phyloP scores from a whole-genome alignment of 257 asterid species.

The Hygrophila difformis region DNA sequence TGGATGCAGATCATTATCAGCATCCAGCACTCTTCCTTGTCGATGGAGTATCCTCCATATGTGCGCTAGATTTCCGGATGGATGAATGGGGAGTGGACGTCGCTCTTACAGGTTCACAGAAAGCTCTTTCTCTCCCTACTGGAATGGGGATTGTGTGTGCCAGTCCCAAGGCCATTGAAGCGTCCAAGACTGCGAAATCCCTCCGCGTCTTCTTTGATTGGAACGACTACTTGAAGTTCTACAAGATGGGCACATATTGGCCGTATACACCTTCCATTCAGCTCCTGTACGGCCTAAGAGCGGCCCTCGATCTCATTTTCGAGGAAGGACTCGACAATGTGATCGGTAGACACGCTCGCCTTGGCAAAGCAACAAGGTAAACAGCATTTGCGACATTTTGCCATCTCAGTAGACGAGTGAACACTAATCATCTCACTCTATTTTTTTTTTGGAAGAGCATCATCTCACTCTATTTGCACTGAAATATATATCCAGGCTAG shows the following conservation, averaged over 20 bases:
- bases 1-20: conserved; percentile 64
- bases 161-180: conserved; percentile 91
- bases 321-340: conserved; percentile 98
- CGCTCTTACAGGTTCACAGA: conserved; percentile 95
- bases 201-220: conserved; percentile 96
- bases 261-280: conserved; percentile 98
- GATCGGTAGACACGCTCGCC: conserved; percentile 73
- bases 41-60: conserved; percentile 95
- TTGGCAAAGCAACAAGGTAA: conserved; percentile 90
- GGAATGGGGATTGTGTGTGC: conserved; percentile 97
- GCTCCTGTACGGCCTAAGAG: conserved; percentile 78
- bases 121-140: conserved; percentile 93
- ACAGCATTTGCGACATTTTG: not conserved
- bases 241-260: conserved; percentile 92
- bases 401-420: too few relatives aligned
- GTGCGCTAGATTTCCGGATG: conserved; percentile 98
- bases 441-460: too few relatives aligned
- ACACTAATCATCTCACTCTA: too few relatives aligned
- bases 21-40: conserved; percentile 93
- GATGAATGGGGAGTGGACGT: conserved; percentile 99
- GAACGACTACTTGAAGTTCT: conserved; percentile 89
- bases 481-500: conserved; percentile 81
- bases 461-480: too few relatives aligned
- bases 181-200: conserved; percentile 76
- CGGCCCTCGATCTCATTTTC: conserved; percentile 83